Evolutionary conservation across 495 filamentous ascomycete species (phyloP).

Genomic region (Trichoderma orchidacearum): DNA sequence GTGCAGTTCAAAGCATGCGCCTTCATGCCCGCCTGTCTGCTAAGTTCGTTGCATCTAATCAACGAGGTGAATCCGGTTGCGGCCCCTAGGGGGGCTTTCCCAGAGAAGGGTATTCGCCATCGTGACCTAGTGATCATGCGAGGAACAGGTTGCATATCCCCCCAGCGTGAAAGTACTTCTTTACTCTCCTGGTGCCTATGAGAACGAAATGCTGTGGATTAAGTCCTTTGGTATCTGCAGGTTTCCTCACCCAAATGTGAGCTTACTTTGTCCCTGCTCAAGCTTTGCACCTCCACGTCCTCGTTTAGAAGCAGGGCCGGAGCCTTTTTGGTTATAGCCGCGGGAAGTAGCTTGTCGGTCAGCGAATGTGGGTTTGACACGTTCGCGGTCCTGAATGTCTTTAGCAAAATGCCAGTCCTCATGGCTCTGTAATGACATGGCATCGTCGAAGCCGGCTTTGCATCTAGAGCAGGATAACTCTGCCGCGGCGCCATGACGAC

Average conservation of each 20-base stretch:
- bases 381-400: constrained; percentile 56
- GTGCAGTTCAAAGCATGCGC: too few species aligned
- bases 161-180: not conserved
- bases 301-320: constrained; percentile 7
- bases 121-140: not conserved
- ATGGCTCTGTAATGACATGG: constrained; percentile 57
- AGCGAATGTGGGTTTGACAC: constrained; percentile 29
- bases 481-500: too few species aligned
- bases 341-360: constrained; percentile 16
- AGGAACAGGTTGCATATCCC: not conserved
- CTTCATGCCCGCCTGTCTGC: too few species aligned
- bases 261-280: constrained; percentile 65
- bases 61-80: not conserved
- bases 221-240: not conserved
- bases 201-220: not conserved
- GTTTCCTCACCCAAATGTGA: constrained; percentile 50
- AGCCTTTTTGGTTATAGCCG: not conserved
- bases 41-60: not conserved
- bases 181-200: not conserved
- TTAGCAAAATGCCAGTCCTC: constrained; percentile 95
- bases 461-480: constrained; percentile 53
- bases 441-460: constrained; percentile 35
- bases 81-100: not conserved
- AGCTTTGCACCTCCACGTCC: constrained; percentile 16
- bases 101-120: not conserved